Base-by-base conservation (phyloP, 805 yeast species). In the Priceomyces carsonii region DNA sequence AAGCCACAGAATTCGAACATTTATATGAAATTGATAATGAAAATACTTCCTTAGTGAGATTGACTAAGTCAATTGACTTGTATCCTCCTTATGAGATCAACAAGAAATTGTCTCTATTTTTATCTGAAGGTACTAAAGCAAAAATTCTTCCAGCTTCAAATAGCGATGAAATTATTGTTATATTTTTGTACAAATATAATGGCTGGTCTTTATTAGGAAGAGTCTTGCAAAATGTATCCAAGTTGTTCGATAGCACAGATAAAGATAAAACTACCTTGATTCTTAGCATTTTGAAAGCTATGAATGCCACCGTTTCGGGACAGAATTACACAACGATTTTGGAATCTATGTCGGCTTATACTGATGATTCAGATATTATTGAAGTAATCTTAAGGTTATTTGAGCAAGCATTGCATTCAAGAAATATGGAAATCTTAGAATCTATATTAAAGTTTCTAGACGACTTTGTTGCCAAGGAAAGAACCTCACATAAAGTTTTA, bases 171-270 rank as follows among this genome's bases (percentile, higher is more conserved):
- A 51, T 59, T 8, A 48, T 75, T 12, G 84, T 85, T 3, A 73
- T 87, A 15, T 89, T 93, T 62, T 62, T 82, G 18, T 77, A 83
- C 53, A 71, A 73, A 3, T 88, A 81, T 54, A 85, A 81, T 51
- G 97, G 97, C 1, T 89, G 97, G 95, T 75, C 95, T 0, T 60
- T 85, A 18, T 48, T 91, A 12, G 97, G 97, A 1, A 73, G 95
- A 48, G 63, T 85, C 0, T 57, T 90, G 20, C 89, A 85, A 45
- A 83, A 83, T 44, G 59, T 82, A 7, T 66, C 76, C 1, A 64
- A 61, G 36, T 48, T 50, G 16, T 71, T 66, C 33, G 62, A 66
- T 37, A 47, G 47, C 13, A 47, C 68, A 5, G 66, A 68, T 24
- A 43, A 48, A 2, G 73, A 70, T 6, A 69, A 66, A 33, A 44